Evolutionary conservation across 108 stramenopile species (phyloP).

Genomic region (Cylindrotheca closterium): DNA sequence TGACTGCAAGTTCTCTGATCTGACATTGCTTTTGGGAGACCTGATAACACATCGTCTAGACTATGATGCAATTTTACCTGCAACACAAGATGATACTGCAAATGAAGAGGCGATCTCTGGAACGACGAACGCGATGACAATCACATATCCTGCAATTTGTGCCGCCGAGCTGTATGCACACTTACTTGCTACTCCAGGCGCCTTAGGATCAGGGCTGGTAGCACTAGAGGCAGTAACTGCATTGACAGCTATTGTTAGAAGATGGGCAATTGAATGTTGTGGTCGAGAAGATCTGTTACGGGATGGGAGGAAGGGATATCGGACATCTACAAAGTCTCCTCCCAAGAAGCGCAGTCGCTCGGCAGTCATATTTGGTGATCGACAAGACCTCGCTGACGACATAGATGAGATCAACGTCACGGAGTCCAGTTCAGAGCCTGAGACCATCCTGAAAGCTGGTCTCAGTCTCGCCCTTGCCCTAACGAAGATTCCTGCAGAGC

Average conservation of each 20-base stretch:
- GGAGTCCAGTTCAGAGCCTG: neutral
- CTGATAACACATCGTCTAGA: conserved; percentile 56
- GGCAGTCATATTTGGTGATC: neutral
- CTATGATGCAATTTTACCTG: conserved; percentile 40
- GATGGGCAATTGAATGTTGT: conserved; percentile 66
- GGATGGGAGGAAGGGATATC: conserved; percentile 1
- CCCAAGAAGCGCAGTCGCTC: conserved; percentile 27
- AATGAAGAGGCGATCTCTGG: conserved; percentile 52
- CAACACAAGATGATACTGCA: conserved; percentile 55
- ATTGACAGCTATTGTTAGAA: conserved; percentile 53
- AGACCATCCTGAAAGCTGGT: neutral
- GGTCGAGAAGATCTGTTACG: conserved; percentile 27
- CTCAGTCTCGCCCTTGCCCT: conserved; percentile 17
- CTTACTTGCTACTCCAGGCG: conserved; percentile 54
- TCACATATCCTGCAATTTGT: conserved; percentile 40
- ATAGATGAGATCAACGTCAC: conserved; percentile 4
- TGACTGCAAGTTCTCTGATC: conserved; percentile 13
- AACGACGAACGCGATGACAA: conserved; percentile 24
- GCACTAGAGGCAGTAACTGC: conserved; percentile 56
- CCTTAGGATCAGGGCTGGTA: conserved; percentile 69
- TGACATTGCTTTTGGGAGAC: conserved; percentile 8
- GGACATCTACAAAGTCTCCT: conserved; percentile 32
- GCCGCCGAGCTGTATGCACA: conserved; percentile 61
- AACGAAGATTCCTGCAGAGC: conserved; percentile 34
- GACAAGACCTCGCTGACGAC: conserved; percentile 3